A percentile compares a stretch with the other conserved stretches of the same genome.
These are phyloP conservation scores for Schizonepeta tenuifolia DNA, from an alignment of 257 asterid genomes.

Conservation along the genomic window DNA sequence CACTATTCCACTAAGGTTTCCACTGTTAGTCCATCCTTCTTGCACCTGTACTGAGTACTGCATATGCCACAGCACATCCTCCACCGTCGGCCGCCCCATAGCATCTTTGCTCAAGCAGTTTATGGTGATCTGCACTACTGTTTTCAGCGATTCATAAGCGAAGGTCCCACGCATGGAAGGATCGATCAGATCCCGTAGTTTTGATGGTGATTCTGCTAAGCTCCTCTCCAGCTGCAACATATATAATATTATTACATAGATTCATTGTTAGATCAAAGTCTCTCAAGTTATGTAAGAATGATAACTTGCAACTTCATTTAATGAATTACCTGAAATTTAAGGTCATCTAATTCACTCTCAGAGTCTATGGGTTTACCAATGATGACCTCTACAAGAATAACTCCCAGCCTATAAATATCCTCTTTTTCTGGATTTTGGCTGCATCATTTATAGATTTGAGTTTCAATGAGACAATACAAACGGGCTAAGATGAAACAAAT, in stretches of 20 bases:
- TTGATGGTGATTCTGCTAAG: constrained; percentile 82
- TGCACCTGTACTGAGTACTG: constrained; percentile 97
- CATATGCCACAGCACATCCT: constrained; percentile 99
- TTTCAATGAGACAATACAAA: neutral
- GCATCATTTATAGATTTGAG: constrained; percentile 27
- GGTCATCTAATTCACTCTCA: constrained; percentile 63
- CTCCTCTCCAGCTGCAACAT: constrained; percentile 70
- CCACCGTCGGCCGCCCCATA: constrained; percentile 72
- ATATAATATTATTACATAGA: neutral
- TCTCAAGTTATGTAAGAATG: neutral
- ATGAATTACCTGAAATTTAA: constrained; percentile 64
- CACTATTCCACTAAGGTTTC: constrained; percentile 65
- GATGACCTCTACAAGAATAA: constrained; percentile 66
- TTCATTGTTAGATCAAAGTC: neutral
- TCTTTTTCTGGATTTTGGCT: constrained; percentile 69
- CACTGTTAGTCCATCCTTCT: constrained; percentile 97
- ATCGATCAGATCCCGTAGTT: constrained; percentile 69
- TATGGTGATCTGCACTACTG: constrained; percentile 69
- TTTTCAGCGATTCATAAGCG: constrained; percentile 86
- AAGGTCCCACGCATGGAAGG: constrained; percentile 84
- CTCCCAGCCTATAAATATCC: constrained; percentile 80
- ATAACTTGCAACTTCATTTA: neutral
- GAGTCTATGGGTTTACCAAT: constrained; percentile 69
- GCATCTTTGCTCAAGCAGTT: constrained; percentile 76
- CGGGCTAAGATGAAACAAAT: neutral